Evolutionary conservation across 1,139 yeast genomes (phyloP).

Genomic region (Saccharomyces hybrid): DNA sequence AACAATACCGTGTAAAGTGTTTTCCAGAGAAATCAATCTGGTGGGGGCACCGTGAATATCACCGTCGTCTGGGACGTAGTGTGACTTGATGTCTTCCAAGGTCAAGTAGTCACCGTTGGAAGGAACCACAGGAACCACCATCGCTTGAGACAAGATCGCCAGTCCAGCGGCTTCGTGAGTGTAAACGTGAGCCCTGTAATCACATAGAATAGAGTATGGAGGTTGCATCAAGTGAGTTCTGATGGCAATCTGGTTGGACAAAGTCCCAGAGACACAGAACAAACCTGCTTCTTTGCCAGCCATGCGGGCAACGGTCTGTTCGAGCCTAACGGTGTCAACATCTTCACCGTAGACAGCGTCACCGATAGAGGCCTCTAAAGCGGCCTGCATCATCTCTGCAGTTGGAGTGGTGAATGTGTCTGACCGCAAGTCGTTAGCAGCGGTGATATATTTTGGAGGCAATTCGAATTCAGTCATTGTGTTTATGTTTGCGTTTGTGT

Average conservation of each 20-base stretch:
- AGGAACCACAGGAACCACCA: constrained; percentile 82
- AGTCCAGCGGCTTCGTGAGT: constrained; percentile 86
- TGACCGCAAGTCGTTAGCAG: constrained; percentile 61
- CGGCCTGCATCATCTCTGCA: constrained; percentile 60
- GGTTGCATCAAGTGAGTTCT: constrained; percentile 76
- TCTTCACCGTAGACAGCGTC: constrained; percentile 91
- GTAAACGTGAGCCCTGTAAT: constrained; percentile 77
- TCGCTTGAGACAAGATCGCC: constrained; percentile 83
- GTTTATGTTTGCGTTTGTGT: not conserved
- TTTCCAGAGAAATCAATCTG: constrained; percentile 74
- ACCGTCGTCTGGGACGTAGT: constrained; percentile 66
- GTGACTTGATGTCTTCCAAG: constrained; percentile 62
- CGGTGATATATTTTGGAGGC: constrained; percentile 31
- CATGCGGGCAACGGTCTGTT: constrained; percentile 54
- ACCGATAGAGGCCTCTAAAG: constrained; percentile 58
- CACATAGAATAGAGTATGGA: constrained; percentile 79
- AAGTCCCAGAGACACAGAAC: constrained; percentile 83
- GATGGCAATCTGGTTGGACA: constrained; percentile 83
- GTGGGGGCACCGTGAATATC: constrained; percentile 91
- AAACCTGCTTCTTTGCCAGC: constrained; percentile 82
- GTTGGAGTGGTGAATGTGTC: constrained; percentile 95
- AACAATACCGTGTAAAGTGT: constrained; percentile 78
- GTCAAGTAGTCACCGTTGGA: constrained; percentile 69
- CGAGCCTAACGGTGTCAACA: constrained; percentile 56
- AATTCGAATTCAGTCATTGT: constrained; percentile 18